Percentiles rank a stretch among this genome's conserved stretches.
phyloP scores from a whole-genome alignment of 192 early-diverging fungal genomes.

The Lunasporangiospora selenospora region DNA sequence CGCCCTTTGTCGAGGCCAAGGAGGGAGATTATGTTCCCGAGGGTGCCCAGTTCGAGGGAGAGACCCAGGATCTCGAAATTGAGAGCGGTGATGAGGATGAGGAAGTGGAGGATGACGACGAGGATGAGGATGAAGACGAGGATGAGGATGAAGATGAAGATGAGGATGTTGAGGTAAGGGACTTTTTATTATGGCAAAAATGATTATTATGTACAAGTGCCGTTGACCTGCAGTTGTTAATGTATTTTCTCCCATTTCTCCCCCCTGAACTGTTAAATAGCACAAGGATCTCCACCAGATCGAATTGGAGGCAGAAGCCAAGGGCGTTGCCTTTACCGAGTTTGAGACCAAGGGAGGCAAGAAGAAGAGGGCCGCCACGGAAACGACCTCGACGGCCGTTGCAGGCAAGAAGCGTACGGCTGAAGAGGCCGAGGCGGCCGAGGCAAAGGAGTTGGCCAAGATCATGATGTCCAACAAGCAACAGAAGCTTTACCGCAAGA shows the following conservation, averaged over 20 bases:
- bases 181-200: no score
- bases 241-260: neutral
- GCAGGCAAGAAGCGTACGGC: conserved; percentile 62
- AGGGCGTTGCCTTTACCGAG: conserved; percentile 69
- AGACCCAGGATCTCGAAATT: conserved; percentile 64
- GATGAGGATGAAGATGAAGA: conserved; percentile 20
- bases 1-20: conserved; percentile 87
- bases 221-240: no score
- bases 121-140: conserved; percentile 43
- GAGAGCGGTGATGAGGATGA: conserved; percentile 63
- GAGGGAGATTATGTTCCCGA: conserved; percentile 91
- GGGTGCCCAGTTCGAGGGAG: conserved; percentile 66
- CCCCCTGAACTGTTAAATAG: conserved; percentile 13
- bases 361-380: conserved; percentile 43
- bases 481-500: conserved; percentile 78
- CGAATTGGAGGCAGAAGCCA: conserved; percentile 74
- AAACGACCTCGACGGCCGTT: conserved; percentile 1
- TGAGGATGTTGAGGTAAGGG: conserved; percentile 33
- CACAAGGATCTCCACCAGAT: conserved; percentile 59
- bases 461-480: conserved; percentile 92
- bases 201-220: no score
- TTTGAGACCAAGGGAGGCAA: conserved; percentile 60
- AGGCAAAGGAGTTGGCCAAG: conserved; percentile 78
- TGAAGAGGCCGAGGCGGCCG: conserved; percentile 63
- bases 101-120: conserved; percentile 29